A percentile compares a stretch with the other conserved stretches of the same genome.
Conservation (phyloP, 495 filamentous ascomycete genomes). For the Schizothecium vesticola region DNA sequence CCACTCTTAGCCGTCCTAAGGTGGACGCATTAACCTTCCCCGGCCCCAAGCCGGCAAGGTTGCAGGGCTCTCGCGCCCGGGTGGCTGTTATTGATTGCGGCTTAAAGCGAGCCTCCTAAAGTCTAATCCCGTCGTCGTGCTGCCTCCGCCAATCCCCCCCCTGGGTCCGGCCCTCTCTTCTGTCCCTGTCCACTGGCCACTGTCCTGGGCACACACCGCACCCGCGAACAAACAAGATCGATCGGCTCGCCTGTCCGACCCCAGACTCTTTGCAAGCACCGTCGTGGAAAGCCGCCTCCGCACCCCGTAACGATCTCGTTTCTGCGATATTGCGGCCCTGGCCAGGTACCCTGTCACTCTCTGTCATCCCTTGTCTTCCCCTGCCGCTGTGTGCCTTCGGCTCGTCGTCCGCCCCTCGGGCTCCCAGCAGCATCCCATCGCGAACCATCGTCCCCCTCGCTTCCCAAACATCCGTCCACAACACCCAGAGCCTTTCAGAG, state of each 20-base stretch:
- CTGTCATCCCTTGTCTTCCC: neutral
- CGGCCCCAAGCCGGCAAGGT: slow-evolving; percentile 3
- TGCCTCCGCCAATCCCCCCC: neutral
- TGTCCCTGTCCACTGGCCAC: neutral
- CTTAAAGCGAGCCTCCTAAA: slow-evolving; percentile 12
- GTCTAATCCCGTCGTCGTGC: slow-evolving; percentile 2
- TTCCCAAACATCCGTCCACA: slow-evolving; percentile 18
- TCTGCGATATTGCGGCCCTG: slow-evolving; percentile 2
- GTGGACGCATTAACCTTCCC: slow-evolving; percentile 8
- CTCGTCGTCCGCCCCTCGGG: neutral
- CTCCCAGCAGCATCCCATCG: neutral
- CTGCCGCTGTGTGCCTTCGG: neutral
- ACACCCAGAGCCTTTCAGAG: slow-evolving; percentile 23
- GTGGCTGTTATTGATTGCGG: slow-evolving; percentile 10
- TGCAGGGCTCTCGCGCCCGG: slow-evolving; percentile 2
- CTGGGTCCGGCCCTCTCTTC: neutral
- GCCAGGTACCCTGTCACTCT: slow-evolving; percentile 8
- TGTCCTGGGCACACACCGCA: neutral
- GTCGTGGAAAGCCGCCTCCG: neutral
- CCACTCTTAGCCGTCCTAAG: slow-evolving; percentile 17
- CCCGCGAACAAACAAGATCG: slow-evolving; percentile 1
- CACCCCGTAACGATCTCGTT: slow-evolving; percentile 1
- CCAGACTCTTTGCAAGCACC: neutral
- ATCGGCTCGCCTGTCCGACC: slow-evolving; percentile 4
- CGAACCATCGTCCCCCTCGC: slow-evolving; percentile 10